phyloP scores from a whole-genome alignment of 2,329 filamentous ascomycete species.

The Xylaria sp. region DNA sequence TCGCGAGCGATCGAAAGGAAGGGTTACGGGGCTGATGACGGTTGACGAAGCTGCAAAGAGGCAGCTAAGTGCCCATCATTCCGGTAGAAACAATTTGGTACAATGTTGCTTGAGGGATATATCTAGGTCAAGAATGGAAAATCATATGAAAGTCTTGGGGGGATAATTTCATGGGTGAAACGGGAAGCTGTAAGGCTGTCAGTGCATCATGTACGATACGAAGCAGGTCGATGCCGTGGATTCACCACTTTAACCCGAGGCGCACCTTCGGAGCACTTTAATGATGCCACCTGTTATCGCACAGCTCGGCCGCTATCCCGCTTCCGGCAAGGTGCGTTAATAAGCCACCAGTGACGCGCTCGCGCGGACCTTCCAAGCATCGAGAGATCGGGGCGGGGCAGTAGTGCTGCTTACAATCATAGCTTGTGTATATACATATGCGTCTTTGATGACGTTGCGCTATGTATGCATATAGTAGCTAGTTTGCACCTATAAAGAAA shows the following conservation, averaged over 20 bases:
- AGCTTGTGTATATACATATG: no score
- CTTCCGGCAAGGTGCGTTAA: neutral
- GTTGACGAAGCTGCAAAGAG: conserved; percentile 19
- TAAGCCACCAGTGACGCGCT: neutral
- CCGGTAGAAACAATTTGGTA: conserved; percentile 13
- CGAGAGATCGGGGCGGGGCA: neutral
- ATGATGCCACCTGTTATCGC: conserved; percentile 20
- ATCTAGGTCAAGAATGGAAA: neutral
- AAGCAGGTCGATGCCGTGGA: no score
- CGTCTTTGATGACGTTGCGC: no score
- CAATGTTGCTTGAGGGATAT: neutral
- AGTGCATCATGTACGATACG: neutral
- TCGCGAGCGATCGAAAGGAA: conserved; percentile 34
- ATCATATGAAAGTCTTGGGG: neutral
- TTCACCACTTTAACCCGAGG: no score
- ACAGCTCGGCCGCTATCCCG: neutral
- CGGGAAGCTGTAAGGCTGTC: neutral
- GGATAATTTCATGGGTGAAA: neutral
- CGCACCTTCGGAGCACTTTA: neutral
- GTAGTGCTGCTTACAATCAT: no score
- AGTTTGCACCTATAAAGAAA: no score
- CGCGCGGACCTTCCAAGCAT: neutral
- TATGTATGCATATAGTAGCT: no score
- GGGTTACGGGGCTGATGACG: conserved; percentile 5
- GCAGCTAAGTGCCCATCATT: conserved; percentile 36